Percentiles rank a stretch among this genome's conserved stretches.
These are phyloP conservation scores for Plasmodium gaboni DNA, from an alignment of 169 alveolate species.

Conservation along the genomic window DNA sequence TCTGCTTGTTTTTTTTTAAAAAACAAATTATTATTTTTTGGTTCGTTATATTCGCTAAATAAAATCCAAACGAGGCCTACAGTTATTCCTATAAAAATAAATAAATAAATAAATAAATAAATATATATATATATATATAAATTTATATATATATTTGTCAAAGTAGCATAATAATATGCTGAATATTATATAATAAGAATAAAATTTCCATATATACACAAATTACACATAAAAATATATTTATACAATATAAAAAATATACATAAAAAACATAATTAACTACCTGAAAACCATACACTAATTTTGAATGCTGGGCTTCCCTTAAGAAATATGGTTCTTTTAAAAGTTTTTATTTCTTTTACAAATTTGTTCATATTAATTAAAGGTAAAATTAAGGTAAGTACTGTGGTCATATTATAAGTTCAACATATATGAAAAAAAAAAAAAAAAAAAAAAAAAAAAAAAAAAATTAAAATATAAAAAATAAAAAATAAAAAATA, in stretches of 20 bases:
- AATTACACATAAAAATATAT: not conserved
- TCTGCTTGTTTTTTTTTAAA: constrained; percentile 75
- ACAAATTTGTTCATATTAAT: constrained; percentile 10
- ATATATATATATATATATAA: not conserved
- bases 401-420: constrained; percentile 23
- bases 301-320: constrained; percentile 75
- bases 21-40: constrained; percentile 64
- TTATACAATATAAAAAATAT: not conserved
- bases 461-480: not conserved
- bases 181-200: not conserved
- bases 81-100: constrained; percentile 40
- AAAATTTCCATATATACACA: not conserved
- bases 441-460: not conserved
- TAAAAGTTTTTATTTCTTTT: constrained; percentile 64
- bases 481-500: too few species aligned
- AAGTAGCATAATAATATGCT: not conserved
- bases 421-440: constrained; percentile 1
- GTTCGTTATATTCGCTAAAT: constrained; percentile 71
- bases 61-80: constrained; percentile 73
- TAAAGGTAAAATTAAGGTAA: too few species aligned
- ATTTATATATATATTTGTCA: not conserved
- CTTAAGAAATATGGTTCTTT: constrained; percentile 66
- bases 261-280: not conserved
- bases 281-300: constrained; percentile 76
- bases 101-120: not conserved